These are phyloP conservation scores for Wickerhamiella brachini DNA, from an alignment of 805 yeast genomes.

Conservation along the genomic window DNA sequence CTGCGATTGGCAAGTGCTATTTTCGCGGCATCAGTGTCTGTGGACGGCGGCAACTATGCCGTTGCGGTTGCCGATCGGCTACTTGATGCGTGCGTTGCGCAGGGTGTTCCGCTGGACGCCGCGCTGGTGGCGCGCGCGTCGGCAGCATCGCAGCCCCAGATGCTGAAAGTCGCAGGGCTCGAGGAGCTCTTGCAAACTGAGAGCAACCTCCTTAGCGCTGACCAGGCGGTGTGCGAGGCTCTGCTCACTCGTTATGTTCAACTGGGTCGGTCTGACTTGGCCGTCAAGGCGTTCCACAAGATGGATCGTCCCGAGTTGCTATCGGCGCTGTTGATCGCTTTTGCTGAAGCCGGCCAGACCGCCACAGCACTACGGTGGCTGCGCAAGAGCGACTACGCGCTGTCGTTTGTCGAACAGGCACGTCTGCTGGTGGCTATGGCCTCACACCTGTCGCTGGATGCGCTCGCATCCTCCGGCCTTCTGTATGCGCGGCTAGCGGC, in stretches of 20 bases:
- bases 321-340: conserved; percentile 8
- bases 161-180: background rate
- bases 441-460: background rate
- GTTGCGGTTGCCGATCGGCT: conserved; percentile 8
- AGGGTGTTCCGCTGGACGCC: conserved; percentile 5
- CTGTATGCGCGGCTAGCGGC: conserved; percentile 17
- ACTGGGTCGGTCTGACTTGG: background rate
- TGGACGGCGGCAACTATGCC: conserved; percentile 4
- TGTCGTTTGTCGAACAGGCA: background rate
- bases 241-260: background rate
- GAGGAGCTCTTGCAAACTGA: background rate
- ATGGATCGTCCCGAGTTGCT: conserved; percentile 7
- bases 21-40: conserved; percentile 7
- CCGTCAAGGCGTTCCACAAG: background rate
- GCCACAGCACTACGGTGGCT: conserved; percentile 13
- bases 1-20: conserved; percentile 11
- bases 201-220: too few species aligned
- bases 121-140: background rate
- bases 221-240: background rate
- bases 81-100: conserved; percentile 6
- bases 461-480: conserved; percentile 12
- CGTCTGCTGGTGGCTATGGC: conserved; percentile 1
- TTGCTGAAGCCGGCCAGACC: conserved; percentile 8
- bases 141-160: background rate
- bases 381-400: background rate